Evolutionary conservation across 2,329 filamentous ascomycete genomes (phyloP).

Genomic region (Trichophyton benhamiae): DNA sequence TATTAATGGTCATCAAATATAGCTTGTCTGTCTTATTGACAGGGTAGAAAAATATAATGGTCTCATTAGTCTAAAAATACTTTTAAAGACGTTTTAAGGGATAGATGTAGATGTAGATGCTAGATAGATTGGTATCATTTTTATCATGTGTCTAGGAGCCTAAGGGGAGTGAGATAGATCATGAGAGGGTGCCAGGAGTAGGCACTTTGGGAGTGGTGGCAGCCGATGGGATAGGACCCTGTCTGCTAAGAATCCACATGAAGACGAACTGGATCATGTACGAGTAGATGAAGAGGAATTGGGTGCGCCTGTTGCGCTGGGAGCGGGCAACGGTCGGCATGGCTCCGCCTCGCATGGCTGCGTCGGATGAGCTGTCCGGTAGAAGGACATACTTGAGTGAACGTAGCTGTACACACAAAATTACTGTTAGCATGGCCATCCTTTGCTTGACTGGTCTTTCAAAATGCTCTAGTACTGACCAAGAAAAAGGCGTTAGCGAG

Average conservation of each 20-base stretch:
- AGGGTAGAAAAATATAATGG: too few relatives aligned
- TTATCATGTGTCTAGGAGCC: not conserved
- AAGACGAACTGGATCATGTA: slow-evolving; percentile 89
- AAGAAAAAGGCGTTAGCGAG: slow-evolving; percentile 89
- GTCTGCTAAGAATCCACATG: slow-evolving; percentile 67
- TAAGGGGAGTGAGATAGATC: not conserved
- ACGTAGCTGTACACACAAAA: slow-evolving; percentile 51
- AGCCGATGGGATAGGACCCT: slow-evolving; percentile 31
- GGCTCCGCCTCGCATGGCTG: slow-evolving; percentile 45
- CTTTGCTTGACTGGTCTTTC: not conserved
- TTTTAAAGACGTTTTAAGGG: too few relatives aligned
- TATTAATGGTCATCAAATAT: too few relatives aligned
- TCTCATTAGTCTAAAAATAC: too few relatives aligned
- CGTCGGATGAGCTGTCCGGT: slow-evolving; percentile 62
- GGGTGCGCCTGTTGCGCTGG: slow-evolving; percentile 75
- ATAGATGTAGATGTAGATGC: not conserved
- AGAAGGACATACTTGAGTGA: slow-evolving; percentile 92
- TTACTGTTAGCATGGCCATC: not conserved
- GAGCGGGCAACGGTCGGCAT: slow-evolving; percentile 65
- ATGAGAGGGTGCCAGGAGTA: not conserved
- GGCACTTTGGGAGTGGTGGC: not conserved
- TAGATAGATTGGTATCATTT: not conserved
- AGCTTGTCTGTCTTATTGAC: too few relatives aligned
- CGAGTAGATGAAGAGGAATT: slow-evolving; percentile 88
- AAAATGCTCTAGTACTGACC: slow-evolving; percentile 43